Conservation (phyloP, 495 filamentous ascomycete genomes). For the Cudoniella acicularis region DNA sequence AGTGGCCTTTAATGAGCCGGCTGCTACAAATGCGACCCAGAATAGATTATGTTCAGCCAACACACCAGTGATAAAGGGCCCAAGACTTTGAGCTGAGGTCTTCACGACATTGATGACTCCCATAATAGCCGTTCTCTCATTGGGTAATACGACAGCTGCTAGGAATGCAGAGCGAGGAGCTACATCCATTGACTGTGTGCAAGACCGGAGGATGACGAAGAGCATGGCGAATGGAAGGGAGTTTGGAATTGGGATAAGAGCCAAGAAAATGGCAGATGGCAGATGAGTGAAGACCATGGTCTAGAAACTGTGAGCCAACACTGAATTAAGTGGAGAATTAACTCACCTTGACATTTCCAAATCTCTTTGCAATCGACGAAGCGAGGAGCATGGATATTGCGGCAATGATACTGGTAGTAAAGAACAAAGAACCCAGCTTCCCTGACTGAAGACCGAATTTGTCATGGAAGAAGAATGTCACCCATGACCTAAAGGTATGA, state of each 20-base stretch:
- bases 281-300: slow-evolving; percentile 89
- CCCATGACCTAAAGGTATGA: slow-evolving; percentile 47
- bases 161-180: slow-evolving; percentile 79
- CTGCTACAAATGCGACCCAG: slow-evolving; percentile 68
- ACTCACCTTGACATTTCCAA: slow-evolving; percentile 69
- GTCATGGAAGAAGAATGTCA: slow-evolving; percentile 72
- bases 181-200: slow-evolving; percentile 75
- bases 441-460: slow-evolving; percentile 71
- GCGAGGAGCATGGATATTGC: slow-evolving; percentile 68
- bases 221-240: slow-evolving; percentile 52
- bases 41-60: slow-evolving; percentile 58
- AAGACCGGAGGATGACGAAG: slow-evolving; percentile 67
- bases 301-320: slow-evolving; percentile 25
- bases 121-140: slow-evolving; percentile 78
- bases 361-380: slow-evolving; percentile 67
- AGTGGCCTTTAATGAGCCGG: slow-evolving; percentile 61
- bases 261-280: slow-evolving; percentile 68
- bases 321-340: too few relatives aligned
- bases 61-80: slow-evolving; percentile 67
- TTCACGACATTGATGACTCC: slow-evolving; percentile 66
- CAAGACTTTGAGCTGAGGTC: slow-evolving; percentile 57
- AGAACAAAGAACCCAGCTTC: slow-evolving; percentile 67
- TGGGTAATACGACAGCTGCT: slow-evolving; percentile 62
- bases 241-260: slow-evolving; percentile 61
- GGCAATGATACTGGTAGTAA: slow-evolving; percentile 60